Conservation (phyloP, 441 rosid genomes). For the Jatropha multifida region DNA sequence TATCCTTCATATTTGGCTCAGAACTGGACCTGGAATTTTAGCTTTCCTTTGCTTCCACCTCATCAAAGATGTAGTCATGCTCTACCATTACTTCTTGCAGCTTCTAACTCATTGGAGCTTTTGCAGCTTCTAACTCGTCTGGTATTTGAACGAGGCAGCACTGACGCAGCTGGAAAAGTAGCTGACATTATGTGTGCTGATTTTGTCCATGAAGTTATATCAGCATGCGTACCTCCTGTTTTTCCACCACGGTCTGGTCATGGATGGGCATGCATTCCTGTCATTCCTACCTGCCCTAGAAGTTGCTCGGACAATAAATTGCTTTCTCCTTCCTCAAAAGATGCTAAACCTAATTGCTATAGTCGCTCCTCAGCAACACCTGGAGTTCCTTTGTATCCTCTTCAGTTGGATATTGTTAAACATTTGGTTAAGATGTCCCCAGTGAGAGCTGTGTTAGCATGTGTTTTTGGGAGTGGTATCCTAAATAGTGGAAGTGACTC, state of each 20-base stretch:
- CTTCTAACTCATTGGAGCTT: slow-evolving; percentile 85
- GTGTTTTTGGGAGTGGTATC: slow-evolving; percentile 97
- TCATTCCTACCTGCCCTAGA: slow-evolving; percentile 55
- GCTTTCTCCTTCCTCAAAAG: slow-evolving; percentile 68
- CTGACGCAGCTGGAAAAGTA: slow-evolving; percentile 95
- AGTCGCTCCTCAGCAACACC: slow-evolving; percentile 69
- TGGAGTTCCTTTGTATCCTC: slow-evolving; percentile 89
- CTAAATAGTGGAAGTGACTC: slow-evolving; percentile 72
- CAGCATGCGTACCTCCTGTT: slow-evolving; percentile 98
- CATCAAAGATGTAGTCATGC: slow-evolving; percentile 20
- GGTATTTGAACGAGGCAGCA: slow-evolving; percentile 94
- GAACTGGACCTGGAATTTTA: not conserved
- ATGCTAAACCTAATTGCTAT: slow-evolving; percentile 72
- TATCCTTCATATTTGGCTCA: not conserved
- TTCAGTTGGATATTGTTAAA: slow-evolving; percentile 85
- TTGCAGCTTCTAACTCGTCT: slow-evolving; percentile 94
- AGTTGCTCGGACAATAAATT: slow-evolving; percentile 64
- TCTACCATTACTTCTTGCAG: slow-evolving; percentile 46
- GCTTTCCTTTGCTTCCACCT: not conserved
- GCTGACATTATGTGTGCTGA: slow-evolving; percentile 98
- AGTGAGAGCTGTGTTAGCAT: slow-evolving; percentile 91
- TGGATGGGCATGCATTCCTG: slow-evolving; percentile 99
- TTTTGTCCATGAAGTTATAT: slow-evolving; percentile 97
- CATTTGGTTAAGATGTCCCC: slow-evolving; percentile 97
- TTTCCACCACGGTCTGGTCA: slow-evolving; percentile 95